Base-by-base conservation (phyloP, 164 flowering plant species). In the Echeveria elegans region DNA sequence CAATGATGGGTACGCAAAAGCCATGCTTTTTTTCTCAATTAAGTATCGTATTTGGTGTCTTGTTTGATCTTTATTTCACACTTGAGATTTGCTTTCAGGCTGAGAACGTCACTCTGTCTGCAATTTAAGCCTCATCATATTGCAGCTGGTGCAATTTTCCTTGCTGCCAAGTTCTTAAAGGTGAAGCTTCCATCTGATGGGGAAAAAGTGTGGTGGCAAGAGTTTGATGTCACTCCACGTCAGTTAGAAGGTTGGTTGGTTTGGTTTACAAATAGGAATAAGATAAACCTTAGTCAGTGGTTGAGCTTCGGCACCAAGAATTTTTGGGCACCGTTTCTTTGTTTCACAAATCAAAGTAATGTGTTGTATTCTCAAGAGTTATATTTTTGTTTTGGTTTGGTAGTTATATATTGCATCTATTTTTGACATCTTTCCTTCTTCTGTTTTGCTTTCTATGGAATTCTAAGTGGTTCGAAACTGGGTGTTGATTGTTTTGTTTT, bases 131-230 rank as follows among this genome's bases (percentile, higher is more conserved):
- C 91, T 70, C 93, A 89, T 59, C 91, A 85, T 59, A 88, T 89
- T 76, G 96, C 93, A 21, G 93, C 91, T 40, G 91, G 90, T 77
- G 93, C 96, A 71, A 88, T 89, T 65, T 89, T 86, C 75, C 96
- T 88, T 74, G 93, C 93, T 77, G 96, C 91, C 16, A 88, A 89
- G 73, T 88, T 86, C 71, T 88, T 88, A 37, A 88, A 88, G 78
- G 91, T 88, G 66, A 89, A 82, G 79, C 88, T 88, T 68, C 87
- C 91, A 63, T 83, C 89, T 1, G 91, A 89, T 70, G 89, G 91
- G 21, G 96, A 88, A 81, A 87, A 81, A 82, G 87, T 86, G 67
- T 89, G 91, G 93, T 88, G 96, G 93, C 91, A 86, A 71, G 96
- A 89, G 73, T 89, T 89, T 79, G 93, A 89, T 79, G 91, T 87